Base-by-base conservation (phyloP, 1,284 basidiomycete genomes). In the Heterobasidion parviporum region DNA sequence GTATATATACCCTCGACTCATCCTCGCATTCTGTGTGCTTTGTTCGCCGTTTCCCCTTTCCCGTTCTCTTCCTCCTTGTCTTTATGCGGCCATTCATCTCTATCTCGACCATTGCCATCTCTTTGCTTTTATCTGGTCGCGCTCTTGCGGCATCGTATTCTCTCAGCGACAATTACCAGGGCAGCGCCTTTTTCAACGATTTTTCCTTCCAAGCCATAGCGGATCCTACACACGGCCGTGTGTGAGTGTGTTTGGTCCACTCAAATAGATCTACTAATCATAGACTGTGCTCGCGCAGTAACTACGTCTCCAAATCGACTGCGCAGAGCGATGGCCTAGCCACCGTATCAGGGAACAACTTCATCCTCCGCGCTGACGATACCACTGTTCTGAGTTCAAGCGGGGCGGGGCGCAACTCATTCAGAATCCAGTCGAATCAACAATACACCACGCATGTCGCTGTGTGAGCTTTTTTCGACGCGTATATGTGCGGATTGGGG, bases 221-320 rank as follows among this genome's bases (percentile, higher is more conserved):
- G 5, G 84, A 85, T 63, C 83, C 84, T 1, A 83, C 83, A 6
- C 70, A 80, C 61, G 82, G 83, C 32, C 73, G 82, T 60, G 84
- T 87, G 83, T 84, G 66, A 67, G 80, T 20, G 32, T 18, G 8
- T 26, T 36, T 26, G 26, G 26, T 26, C 26, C 26, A 26, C 15
- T 7, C 12, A 32, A n/a, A 14, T 33, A 16, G 16, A 12, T 3
- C 12, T 9, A 46, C 15, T 18, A 10, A 3, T 4, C n/a, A 48
- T 18, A 47, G 57, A 34, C 53, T 12, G 35, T 38, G 6, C n/a
- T 51, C 16, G 20, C 32, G 3, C 56, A 73, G 71, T 55, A 68
- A 72, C 59, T 71, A 70, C 46, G 68, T 70, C 44, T 61, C 65
- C 55, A 60, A 66, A 53, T 43, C 58, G 1, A 66, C 67, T 2